Base-by-base conservation (phyloP, 345 rosid genomes). In the Durio zibethinus region DNA sequence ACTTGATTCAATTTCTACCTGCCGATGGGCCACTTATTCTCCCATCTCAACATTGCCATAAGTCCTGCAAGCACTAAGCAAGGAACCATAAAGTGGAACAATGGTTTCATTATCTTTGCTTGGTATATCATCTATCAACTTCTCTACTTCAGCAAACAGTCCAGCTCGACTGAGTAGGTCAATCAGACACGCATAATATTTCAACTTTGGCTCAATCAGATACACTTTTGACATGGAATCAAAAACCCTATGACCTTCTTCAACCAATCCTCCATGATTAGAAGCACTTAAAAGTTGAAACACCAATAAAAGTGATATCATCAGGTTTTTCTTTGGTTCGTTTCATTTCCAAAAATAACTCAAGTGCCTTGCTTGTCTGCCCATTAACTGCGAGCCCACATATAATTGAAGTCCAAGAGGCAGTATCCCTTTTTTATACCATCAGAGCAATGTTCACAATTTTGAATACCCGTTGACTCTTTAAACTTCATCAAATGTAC, bases 151-250 rank as follows among this genome's bases (percentile, higher is more conserved):
- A 48, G 72, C 84, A 67, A 93, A 80, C 67, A 62, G 76, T 42
- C 98, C 98, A 73, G 91, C 93, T 53, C 98, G 90, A 76, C 94
- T 81, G 29, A 93, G 87, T 50, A 93, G 70, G 79, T 93, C 97
- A 70, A 93, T 75, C 75, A 91, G 29, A 79, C 97, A 91, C 10
- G 97, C 86, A 38, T 86, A 91, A 48, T 93, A 97, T 79, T 90
- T 94, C 29, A 89, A 18, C 77, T 89, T 89, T 31, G 97, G 93
- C 83, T 71, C 74, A 40, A 91, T 86, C 18, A 81, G 78, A 72
- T 88, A 87, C 12, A 63, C 61, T 36, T 64, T 36, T 16, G 72
- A 83, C 97, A 93, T 90, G 43, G 90, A 88, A 67, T 78, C 36
- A n/a, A 90, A 90, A n/a, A 83, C 36, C 27, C 33, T 59, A 18